Percentiles rank a stretch among this genome's conserved stretches.
Conservation (phyloP, 257 asterid genomes). For the Przewalskia tangutica region DNA sequence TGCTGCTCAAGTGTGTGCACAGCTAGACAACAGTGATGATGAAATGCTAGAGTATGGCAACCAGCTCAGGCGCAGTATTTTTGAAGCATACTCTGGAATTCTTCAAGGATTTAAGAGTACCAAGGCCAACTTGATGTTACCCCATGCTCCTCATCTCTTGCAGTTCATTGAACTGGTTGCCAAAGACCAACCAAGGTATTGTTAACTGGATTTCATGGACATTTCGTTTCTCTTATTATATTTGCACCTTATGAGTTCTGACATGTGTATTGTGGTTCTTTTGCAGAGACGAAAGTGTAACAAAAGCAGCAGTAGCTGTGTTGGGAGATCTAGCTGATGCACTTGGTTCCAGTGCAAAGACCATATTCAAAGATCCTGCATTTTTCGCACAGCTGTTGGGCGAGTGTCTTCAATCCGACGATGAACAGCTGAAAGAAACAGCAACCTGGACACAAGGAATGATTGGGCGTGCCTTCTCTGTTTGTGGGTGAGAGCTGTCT, state of each 20-base stretch:
- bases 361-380: constrained; percentile 39
- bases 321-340: constrained; percentile 91
- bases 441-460: constrained; percentile 87
- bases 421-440: constrained; percentile 69
- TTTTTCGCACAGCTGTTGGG: constrained; percentile 41
- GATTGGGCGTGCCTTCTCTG: constrained; percentile 65
- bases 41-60: constrained; percentile 74
- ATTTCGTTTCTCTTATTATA: neutral
- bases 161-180: constrained; percentile 67
- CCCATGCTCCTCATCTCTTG: constrained; percentile 66
- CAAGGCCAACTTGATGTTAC: constrained; percentile 57
- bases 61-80: constrained; percentile 66
- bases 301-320: constrained; percentile 78
- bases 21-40: constrained; percentile 46
- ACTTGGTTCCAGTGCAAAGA: constrained; percentile 56
- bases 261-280: constrained; percentile 3
- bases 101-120: constrained; percentile 74
- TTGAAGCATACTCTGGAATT: constrained; percentile 80
- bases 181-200: constrained; percentile 49
- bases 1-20: constrained; percentile 66
- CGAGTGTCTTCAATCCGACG: constrained; percentile 77
- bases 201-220: neutral
- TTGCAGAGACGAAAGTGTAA: constrained; percentile 63
- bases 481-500: constrained; percentile 25
- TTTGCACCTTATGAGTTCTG: neutral